Conservation (phyloP, 768 basidiomycete species). For the Boletus tomentosulus region DNA sequence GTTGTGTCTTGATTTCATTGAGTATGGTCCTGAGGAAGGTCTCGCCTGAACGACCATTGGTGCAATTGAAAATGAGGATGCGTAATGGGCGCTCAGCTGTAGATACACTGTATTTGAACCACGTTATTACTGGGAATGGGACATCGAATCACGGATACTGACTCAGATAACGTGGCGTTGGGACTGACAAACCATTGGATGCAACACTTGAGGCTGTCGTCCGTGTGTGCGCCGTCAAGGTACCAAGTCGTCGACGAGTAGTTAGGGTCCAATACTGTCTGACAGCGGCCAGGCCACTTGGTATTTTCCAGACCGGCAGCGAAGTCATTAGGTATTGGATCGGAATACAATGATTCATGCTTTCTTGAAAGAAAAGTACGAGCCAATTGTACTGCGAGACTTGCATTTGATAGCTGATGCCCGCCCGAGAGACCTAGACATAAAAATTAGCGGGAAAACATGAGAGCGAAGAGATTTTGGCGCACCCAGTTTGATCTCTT, state of each 20-base stretch:
- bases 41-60: slow-evolving; percentile 78
- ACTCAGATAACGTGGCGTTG: slow-evolving; percentile 42
- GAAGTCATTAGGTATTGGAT: slow-evolving; percentile 48
- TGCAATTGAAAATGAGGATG: slow-evolving; percentile 92
- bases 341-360: slow-evolving; percentile 12
- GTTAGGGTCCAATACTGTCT: slow-evolving; percentile 65
- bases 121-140: slow-evolving; percentile 3
- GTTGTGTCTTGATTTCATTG: slow-evolving; percentile 44
- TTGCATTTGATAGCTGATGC: slow-evolving; percentile 88
- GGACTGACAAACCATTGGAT: slow-evolving; percentile 82
- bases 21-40: slow-evolving; percentile 63
- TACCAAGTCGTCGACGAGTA: slow-evolving; percentile 67
- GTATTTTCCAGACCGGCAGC: slow-evolving; percentile 61
- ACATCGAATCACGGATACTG: slow-evolving; percentile 11
- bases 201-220: slow-evolving; percentile 84
- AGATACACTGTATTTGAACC: background rate
- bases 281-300: slow-evolving; percentile 94
- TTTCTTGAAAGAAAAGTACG: slow-evolving; percentile 52
- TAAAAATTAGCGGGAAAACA: slow-evolving; percentile 2
- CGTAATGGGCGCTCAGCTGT: slow-evolving; percentile 36
- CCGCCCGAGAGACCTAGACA: slow-evolving; percentile 70
- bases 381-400: slow-evolving; percentile 73
- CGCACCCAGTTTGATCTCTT: slow-evolving; percentile 59
- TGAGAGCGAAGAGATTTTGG: background rate
- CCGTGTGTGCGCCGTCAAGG: slow-evolving; percentile 93